Evolutionary conservation across 148 eudicot species (phyloP).

Genomic region (Selenicereus undatus): DNA sequence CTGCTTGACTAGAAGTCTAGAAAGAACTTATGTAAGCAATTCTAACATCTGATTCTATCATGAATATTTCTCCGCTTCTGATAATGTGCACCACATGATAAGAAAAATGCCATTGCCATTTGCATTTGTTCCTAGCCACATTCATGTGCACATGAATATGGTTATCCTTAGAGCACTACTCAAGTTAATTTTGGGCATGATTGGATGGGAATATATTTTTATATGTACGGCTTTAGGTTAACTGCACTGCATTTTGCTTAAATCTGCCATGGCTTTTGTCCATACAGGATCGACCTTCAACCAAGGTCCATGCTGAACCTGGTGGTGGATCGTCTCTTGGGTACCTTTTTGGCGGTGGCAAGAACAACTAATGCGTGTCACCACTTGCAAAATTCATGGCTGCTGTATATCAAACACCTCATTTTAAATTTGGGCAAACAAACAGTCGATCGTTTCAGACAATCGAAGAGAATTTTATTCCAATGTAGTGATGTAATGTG

Average conservation of each 20-base stretch:
- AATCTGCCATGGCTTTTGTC: background rate
- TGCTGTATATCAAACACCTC: background rate
- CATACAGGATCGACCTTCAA: constrained; percentile 38
- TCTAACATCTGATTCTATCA: no score
- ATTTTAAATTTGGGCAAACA: background rate
- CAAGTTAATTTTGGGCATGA: no score
- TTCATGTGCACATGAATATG: no score
- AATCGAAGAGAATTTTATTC: background rate
- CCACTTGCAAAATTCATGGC: background rate
- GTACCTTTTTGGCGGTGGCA: constrained; percentile 40
- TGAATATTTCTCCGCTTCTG: no score
- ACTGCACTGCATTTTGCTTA: background rate
- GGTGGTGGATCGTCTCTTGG: constrained; percentile 44
- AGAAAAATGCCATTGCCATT: no score
- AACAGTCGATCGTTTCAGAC: background rate
- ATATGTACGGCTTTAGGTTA: background rate
- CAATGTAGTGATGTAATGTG: background rate
- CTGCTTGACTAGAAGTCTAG: no score
- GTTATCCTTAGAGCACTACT: no score
- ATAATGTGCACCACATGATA: no score
- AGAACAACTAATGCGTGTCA: background rate
- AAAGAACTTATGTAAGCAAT: no score
- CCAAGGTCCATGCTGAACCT: constrained; percentile 47
- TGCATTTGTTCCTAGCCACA: no score
- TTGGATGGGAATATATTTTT: no score